Conservation (phyloP, 2,329 filamentous ascomycete species). For the Dryadomyces sulphureus region DNA sequence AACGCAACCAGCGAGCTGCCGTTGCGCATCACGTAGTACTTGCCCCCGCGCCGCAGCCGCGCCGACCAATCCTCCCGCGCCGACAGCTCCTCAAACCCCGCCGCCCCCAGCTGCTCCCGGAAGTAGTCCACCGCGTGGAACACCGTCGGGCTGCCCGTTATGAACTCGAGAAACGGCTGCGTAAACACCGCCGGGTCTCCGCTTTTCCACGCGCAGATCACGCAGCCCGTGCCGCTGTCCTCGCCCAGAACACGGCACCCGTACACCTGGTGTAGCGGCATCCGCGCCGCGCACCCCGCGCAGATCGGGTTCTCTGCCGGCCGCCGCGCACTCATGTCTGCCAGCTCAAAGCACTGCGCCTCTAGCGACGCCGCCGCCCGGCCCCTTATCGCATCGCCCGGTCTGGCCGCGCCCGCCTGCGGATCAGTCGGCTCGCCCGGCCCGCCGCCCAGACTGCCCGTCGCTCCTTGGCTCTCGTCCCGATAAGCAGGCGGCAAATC, state of each 20-base stretch:
- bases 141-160: constrained; percentile 80
- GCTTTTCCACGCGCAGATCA: constrained; percentile 22
- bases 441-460: no score
- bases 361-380: constrained; percentile 4
- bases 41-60: constrained; percentile 55
- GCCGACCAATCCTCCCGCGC: constrained; percentile 64
- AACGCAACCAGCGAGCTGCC: constrained; percentile 24
- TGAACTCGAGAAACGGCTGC: constrained; percentile 73
- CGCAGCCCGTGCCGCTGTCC: constrained; percentile 13
- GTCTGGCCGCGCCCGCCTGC: no score
- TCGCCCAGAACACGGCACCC: constrained; percentile 2
- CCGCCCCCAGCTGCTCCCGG: constrained; percentile 51
- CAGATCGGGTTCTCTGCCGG: constrained; percentile 21
- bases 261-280: constrained; percentile 10
- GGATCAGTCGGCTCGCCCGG: no score
- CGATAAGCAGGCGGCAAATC: neutral
- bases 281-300: constrained; percentile 22
- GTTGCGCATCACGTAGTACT: constrained; percentile 21
- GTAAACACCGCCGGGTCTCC: constrained; percentile 52
- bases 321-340: constrained; percentile 24
- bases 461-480: neutral
- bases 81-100: constrained; percentile 65
- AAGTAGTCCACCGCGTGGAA: constrained; percentile 82
- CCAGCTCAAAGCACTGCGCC: constrained; percentile 27
- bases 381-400: no score